Evolutionary conservation across 148 eudicot genomes (phyloP).

Genomic region (Vaccinium corymbosum): DNA sequence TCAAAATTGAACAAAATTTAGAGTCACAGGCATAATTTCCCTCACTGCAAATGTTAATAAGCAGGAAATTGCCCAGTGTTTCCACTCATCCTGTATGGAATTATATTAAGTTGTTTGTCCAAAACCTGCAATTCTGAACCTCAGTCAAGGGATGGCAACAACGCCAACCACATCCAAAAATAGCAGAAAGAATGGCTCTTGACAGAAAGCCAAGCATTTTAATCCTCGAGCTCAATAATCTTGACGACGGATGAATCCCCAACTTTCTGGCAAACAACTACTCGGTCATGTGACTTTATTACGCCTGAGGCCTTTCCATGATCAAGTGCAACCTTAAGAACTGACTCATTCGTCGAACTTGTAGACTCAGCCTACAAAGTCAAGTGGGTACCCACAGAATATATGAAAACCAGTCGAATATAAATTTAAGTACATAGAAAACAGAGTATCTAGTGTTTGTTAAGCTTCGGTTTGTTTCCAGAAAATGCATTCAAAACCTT

Average conservation of each 20-base stretch:
- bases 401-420: neutral
- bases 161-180: neutral
- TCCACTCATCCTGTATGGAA: neutral
- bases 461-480: neutral
- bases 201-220: constrained; percentile 4
- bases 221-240: constrained; percentile 90
- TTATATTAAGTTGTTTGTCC: neutral
- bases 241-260: constrained; percentile 87
- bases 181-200: constrained; percentile 5
- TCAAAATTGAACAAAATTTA: neutral
- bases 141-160: neutral
- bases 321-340: constrained; percentile 80
- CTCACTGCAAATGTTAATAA: neutral
- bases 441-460: neutral
- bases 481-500: neutral
- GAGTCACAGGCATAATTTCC: neutral
- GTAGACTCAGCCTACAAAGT: constrained; percentile 71
- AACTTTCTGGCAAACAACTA: constrained; percentile 84
- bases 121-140: neutral
- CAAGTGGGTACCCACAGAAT: neutral
- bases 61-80: neutral
- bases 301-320: constrained; percentile 77
- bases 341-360: constrained; percentile 65
- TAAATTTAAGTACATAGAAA: neutral
- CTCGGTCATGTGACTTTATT: constrained; percentile 76